Conservation (phyloP, 139 green algal genomes). For the Ettlia oleoabundans region DNA sequence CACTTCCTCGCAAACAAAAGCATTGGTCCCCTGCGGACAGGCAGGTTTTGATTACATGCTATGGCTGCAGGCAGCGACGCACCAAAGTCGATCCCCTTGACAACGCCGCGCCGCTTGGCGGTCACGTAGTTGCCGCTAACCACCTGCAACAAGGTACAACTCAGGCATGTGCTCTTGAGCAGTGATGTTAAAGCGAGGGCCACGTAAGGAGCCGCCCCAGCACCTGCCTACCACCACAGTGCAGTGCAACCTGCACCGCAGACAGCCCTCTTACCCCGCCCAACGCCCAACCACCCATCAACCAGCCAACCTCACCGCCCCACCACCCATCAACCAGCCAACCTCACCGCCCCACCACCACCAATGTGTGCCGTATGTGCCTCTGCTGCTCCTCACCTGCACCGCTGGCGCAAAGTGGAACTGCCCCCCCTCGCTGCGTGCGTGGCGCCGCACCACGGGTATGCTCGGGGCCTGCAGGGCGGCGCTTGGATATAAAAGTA, state of each 20-base stretch:
- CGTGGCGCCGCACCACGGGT: constrained; percentile 89
- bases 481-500: no score
- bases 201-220: neutral
- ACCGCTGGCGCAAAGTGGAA: constrained; percentile 59
- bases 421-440: constrained; percentile 58
- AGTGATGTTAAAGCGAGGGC: neutral
- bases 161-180: neutral
- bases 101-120: constrained; percentile 87
- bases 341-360: neutral
- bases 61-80: constrained; percentile 5
- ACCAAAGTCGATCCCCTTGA: constrained; percentile 93
- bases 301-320: neutral
- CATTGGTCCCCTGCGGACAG: neutral
- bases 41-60: neutral
- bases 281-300: neutral
- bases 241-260: neutral
- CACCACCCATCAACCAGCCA: neutral
- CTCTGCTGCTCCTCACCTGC: constrained; percentile 23
- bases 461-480: constrained; percentile 45
- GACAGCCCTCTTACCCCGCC: neutral
- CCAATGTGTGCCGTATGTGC: neutral
- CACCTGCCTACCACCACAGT: no score
- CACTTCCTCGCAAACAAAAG: neutral
- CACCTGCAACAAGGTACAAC: constrained; percentile 49
- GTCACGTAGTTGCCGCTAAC: constrained; percentile 94